These are phyloP conservation scores for Monosporascus sp. DNA, from an alignment of 2,329 filamentous ascomycete species.

Conservation along the genomic window DNA sequence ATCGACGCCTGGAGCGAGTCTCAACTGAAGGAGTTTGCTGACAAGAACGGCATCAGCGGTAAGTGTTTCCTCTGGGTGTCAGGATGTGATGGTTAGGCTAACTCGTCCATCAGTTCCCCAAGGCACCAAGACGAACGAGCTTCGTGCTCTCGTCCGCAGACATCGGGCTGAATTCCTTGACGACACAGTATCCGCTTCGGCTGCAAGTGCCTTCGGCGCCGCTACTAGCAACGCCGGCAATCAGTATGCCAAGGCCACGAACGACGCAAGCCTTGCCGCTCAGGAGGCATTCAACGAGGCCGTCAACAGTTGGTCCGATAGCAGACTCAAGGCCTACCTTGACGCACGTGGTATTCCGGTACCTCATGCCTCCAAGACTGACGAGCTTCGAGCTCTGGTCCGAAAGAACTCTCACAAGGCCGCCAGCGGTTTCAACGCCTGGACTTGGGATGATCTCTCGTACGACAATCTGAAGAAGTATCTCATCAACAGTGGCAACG, in stretches of 20 bases:
- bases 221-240: slow-evolving; percentile 73
- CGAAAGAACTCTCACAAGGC: slow-evolving; percentile 68
- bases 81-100: slow-evolving; percentile 5
- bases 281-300: slow-evolving; percentile 63
- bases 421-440: slow-evolving; percentile 60
- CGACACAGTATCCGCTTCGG: slow-evolving; percentile 55
- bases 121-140: slow-evolving; percentile 83
- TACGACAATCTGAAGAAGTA: slow-evolving; percentile 63
- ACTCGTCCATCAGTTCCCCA: slow-evolving; percentile 63
- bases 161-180: slow-evolving; percentile 68
- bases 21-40: slow-evolving; percentile 85
- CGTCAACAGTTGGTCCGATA: slow-evolving; percentile 64
- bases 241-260: slow-evolving; percentile 69
- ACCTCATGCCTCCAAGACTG: slow-evolving; percentile 63
- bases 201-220: slow-evolving; percentile 59
- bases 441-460: slow-evolving; percentile 76
- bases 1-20: slow-evolving; percentile 87
- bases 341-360: slow-evolving; percentile 72
- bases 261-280: slow-evolving; percentile 55
- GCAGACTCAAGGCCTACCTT: slow-evolving; percentile 70
- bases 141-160: slow-evolving; percentile 84
- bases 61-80: slow-evolving; percentile 3
- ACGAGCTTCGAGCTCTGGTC: slow-evolving; percentile 70
- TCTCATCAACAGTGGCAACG: slow-evolving; percentile 45
- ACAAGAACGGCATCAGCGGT: slow-evolving; percentile 74